Base-by-base conservation (phyloP, 306 rosid species). In the Corylus avellana region DNA sequence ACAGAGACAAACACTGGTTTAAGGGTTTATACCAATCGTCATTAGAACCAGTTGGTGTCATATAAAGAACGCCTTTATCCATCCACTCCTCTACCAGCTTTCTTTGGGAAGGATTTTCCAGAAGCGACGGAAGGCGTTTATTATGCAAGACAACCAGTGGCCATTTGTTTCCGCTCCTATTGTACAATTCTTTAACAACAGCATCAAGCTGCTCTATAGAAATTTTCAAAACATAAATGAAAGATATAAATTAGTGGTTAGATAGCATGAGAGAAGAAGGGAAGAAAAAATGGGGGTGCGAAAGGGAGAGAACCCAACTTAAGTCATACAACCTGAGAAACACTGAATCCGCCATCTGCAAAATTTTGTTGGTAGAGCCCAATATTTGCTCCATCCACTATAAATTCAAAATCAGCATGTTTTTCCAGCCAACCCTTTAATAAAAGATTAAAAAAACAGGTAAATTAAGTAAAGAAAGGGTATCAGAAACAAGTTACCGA, bases 321-420 rank as follows among this genome's bases (percentile, higher is more conserved):
- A 57, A 69, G 77, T 77, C 81, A 55, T 74, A 82, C 78, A 91
- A 94, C 98, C 98, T 90, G 98, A 69, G 89, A 71, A 79, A 86
- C 76, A 80, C 90, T 91, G 81, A 95, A 95, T 84, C 96, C 92
- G 77, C 97, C 98, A 73, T 91, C 96, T 13, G 96, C 91, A 84
- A 91, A 95, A 91, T 95, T 95, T 81, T 95, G 98, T 78, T 92
- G 98, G 87, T 89, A 92, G 72, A 92, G 97, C 64, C 98, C 97
- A 84, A 95, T 12, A 84, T 95, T 95, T 59, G 97, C 97, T 42
- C 93, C 98, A 80, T 95, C 98, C 55, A 95, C 91, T 78, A 95
- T 88, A 78, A 90, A 93, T 80, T 90, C 88, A 76, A 86, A 90
- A 59, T 79, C 79, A 22, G 70, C 86, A 80, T 87, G 89, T 71